Percentiles rank a stretch among this genome's conserved stretches.
Conservation (phyloP, 176 grass and related monocot genomes). For the Carex pumila region DNA sequence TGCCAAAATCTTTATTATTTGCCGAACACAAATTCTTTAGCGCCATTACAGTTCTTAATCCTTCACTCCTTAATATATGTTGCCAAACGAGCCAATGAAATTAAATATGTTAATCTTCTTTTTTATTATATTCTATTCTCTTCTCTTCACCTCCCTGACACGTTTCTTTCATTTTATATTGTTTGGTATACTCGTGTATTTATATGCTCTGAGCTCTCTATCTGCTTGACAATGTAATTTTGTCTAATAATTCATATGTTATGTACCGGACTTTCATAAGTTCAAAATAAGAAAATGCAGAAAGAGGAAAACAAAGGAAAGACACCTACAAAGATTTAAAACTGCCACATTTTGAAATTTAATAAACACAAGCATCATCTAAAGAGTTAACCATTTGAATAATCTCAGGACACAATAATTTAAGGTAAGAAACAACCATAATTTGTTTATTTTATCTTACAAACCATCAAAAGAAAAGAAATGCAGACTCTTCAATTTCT, state of each 20-base stretch:
- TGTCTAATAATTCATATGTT: background rate
- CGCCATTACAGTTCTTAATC: too few relatives aligned
- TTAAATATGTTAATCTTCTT: too few relatives aligned
- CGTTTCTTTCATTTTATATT: too few relatives aligned
- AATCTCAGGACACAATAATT: background rate
- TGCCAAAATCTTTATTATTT: too few relatives aligned
- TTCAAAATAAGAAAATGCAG: background rate
- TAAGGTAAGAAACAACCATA: background rate
- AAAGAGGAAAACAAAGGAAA: background rate
- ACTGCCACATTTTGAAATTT: background rate
- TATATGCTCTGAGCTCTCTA: background rate
- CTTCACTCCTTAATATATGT: too few relatives aligned
- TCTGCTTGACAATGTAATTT: background rate
- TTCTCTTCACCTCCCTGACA: too few relatives aligned
- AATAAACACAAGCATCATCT: background rate
- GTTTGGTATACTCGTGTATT: too few relatives aligned
- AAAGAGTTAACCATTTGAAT: background rate
- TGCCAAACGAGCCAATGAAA: too few relatives aligned
- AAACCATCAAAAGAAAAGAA: background rate
- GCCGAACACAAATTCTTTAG: too few relatives aligned
- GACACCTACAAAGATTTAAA: background rate
- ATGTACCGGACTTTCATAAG: background rate
- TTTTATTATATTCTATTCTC: too few relatives aligned
- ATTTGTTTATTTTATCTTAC: slow-evolving; percentile 21
- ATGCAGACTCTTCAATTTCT: background rate